Evolutionary conservation across 2,329 filamentous ascomycete genomes (phyloP).

Genomic region (Colletotrichum liaoningense): DNA sequence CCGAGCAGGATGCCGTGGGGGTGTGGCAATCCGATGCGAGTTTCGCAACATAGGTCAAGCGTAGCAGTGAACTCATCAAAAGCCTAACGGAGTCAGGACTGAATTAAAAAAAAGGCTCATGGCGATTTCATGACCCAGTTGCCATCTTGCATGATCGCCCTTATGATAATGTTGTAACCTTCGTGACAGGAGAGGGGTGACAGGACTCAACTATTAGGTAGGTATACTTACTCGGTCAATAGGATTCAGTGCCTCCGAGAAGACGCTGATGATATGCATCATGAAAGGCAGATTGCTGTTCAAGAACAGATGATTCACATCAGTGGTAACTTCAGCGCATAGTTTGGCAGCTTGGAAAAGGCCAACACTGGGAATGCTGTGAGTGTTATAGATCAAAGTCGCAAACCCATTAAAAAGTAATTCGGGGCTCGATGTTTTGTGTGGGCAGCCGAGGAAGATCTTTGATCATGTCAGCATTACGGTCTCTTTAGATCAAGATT

Average conservation of each 20-base stretch:
- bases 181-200: not conserved
- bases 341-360: not conserved
- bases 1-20: not conserved
- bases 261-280: not conserved
- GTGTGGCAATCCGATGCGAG: not conserved
- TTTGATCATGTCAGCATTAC: not conserved
- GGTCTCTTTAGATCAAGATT: not conserved
- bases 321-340: not conserved
- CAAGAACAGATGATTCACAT: not conserved
- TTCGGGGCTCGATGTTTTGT: not conserved
- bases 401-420: not conserved
- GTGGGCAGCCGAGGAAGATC: not conserved
- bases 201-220: not conserved
- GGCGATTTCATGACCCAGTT: not conserved
- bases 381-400: not conserved
- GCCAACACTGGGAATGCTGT: not conserved
- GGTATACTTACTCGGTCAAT: not conserved
- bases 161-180: not conserved
- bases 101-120: not conserved
- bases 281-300: not conserved
- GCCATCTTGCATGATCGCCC: no score
- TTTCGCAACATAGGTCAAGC: not conserved
- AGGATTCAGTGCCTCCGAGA: not conserved
- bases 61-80: not conserved
- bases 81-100: not conserved